Percentiles rank a stretch among this genome's conserved stretches.
Conservation (phyloP, 2,329 filamentous ascomycete species). For the Ophiostoma piceae region DNA sequence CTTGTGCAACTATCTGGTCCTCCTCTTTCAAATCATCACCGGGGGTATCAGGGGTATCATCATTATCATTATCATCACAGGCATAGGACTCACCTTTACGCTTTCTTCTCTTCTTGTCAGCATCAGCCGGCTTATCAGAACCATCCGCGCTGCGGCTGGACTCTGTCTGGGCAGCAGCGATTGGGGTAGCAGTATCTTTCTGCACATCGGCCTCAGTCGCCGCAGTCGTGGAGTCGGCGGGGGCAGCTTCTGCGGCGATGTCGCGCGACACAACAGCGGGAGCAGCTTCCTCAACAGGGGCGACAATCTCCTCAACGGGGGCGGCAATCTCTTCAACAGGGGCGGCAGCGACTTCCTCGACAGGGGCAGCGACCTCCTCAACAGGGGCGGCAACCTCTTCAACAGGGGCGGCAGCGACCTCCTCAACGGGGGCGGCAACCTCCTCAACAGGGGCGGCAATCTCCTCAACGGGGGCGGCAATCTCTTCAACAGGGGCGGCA, state of each 20-base stretch:
- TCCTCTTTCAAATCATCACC: slow-evolving; percentile 15
- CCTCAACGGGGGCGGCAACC: not conserved
- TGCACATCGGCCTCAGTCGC: not conserved
- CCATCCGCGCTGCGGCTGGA: slow-evolving; percentile 9
- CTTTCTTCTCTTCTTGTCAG: slow-evolving; percentile 15
- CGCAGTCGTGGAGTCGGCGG: not conserved
- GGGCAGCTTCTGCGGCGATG: not conserved
- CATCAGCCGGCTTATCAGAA: not conserved
- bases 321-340: not conserved
- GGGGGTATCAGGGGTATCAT: slow-evolving; percentile 17
- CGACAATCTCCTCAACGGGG: not conserved
- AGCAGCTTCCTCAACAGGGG: not conserved
- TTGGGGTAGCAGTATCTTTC: not conserved
- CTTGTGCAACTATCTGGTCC: slow-evolving; percentile 12
- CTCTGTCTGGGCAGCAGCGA: not conserved
- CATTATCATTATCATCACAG: slow-evolving; percentile 14
- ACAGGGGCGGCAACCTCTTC: not conserved
- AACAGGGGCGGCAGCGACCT: not conserved
- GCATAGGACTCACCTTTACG: slow-evolving; percentile 15
- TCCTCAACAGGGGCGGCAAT: not conserved
- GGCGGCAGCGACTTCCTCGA: not conserved
- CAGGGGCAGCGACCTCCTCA: not conserved
- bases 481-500: too few relatives aligned
- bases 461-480: not conserved
- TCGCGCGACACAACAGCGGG: not conserved